phyloP scores from a whole-genome alignment of 2,329 filamentous ascomycete genomes.

The Fusarium tricinctum region DNA sequence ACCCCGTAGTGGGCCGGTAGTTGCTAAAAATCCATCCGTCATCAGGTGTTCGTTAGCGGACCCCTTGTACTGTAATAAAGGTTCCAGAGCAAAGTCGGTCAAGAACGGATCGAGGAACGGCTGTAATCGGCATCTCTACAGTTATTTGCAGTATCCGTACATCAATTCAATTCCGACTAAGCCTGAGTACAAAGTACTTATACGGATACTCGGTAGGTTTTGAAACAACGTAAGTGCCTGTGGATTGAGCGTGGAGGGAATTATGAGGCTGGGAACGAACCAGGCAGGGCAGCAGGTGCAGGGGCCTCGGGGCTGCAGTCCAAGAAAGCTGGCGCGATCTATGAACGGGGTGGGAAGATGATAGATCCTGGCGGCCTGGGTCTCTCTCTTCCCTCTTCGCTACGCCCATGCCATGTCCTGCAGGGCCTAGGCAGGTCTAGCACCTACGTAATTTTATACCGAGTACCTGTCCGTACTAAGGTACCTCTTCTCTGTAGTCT shows the following conservation, averaged over 20 bases:
- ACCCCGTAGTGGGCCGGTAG: conserved; percentile 34
- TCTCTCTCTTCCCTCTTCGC: no score
- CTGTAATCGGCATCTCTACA: not conserved
- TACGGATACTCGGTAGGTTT: not conserved
- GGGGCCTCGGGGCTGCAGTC: conserved; percentile 22
- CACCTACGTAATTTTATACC: conserved; percentile 15
- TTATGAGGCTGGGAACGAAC: conserved; percentile 25
- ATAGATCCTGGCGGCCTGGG: conserved; percentile 42
- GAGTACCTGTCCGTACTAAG: no score
- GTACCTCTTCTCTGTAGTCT: no score
- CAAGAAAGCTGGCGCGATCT: conserved; percentile 48
- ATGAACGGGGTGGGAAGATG: conserved; percentile 46
- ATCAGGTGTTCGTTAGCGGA: conserved; percentile 22
- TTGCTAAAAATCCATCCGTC: conserved; percentile 10
- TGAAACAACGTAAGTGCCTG: not conserved
- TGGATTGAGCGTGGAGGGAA: conserved; percentile 6
- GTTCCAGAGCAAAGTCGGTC: conserved; percentile 8
- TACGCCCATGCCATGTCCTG: conserved; percentile 37
- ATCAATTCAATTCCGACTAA: no score
- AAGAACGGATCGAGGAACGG: conserved; percentile 16
- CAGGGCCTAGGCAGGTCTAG: conserved; percentile 36
- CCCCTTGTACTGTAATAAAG: conserved; percentile 8
- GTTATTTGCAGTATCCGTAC: no score
- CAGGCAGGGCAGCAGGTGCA: conserved; percentile 27
- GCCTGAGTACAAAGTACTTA: no score